phyloP scores from a whole-genome alignment of 1,139 yeast genomes.

The Nakaseomyces sp. region DNA sequence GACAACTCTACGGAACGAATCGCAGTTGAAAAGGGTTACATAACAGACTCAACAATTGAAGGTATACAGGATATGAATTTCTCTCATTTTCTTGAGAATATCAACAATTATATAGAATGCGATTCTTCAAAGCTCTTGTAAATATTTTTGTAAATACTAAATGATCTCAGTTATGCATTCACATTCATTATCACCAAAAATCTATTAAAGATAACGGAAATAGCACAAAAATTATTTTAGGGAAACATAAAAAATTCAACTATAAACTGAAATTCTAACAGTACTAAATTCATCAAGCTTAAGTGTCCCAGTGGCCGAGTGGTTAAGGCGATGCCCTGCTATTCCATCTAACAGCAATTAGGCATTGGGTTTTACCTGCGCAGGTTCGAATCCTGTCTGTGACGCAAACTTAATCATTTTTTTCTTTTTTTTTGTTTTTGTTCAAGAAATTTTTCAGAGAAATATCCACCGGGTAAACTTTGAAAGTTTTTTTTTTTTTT shows the following conservation, averaged over 20 bases:
- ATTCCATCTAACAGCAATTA: constrained; percentile 31
- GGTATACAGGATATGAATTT: constrained; percentile 31
- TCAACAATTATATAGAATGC: background rate
- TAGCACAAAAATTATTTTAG: too few relatives aligned
- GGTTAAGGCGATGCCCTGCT: constrained; percentile 88
- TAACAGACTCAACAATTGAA: constrained; percentile 14
- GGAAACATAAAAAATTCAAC: background rate
- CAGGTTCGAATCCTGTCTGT: constrained; percentile 62
- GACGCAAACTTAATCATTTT: constrained; percentile 37
- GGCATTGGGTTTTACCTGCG: constrained; percentile 53
- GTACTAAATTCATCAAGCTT: background rate
- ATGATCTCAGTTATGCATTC: too few relatives aligned
- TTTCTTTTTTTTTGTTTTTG: background rate
- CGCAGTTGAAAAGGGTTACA: constrained; percentile 26
- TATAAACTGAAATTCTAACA: background rate
- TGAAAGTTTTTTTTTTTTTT: background rate
- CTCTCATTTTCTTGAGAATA: constrained; percentile 46
- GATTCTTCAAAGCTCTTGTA: constrained; percentile 1
- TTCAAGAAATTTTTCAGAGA: too few relatives aligned
- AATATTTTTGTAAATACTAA: background rate
- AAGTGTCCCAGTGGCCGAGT: constrained; percentile 67
- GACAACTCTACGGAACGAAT: constrained; percentile 9
- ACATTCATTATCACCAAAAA: too few relatives aligned
- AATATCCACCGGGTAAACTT: background rate
- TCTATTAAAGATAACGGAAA: too few relatives aligned